Evolutionary conservation across 2,329 filamentous ascomycete genomes (phyloP), one percentile per base, ranked within the genome.

Genomic region (Fusarium sp.): DNA sequence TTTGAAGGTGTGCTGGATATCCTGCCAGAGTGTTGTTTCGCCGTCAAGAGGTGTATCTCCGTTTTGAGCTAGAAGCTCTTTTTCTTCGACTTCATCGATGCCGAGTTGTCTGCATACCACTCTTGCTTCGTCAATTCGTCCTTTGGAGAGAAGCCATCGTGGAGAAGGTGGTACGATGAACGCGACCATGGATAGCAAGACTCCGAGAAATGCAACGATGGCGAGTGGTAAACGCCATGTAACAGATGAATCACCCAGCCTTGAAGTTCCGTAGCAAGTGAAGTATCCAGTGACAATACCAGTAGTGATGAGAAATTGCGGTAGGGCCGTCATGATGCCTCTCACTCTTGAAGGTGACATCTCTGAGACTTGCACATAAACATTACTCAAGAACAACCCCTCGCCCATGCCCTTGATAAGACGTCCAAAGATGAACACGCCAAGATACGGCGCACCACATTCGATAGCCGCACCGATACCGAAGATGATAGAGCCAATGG

Each of bases 241-340:
- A 2, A 87, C 72, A 0, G 85, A 84, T 1, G 82, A 82, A 1
- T 73, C 54, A 0, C 66, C 63, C 2, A 88, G 78, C 1, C 78
- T 72, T 0, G 83, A 80, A 11, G 85, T 86, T 14, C 86, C 88
- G 66, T 90, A 90, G 71, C 87, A 89, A 9, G 83, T 85, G 72
- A 90, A 90, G 72, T 86, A 90, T 0, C 88, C 89, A 0, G 80
- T 66, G 3, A 85, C 83, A 1, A 90, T 73, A 0, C 87, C 88
- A 3, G 82, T 55, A 0, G 83, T 84, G 34, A 84, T 86, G 3
- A 84, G 66, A n/a, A 89, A 79, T 67, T 89, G 87, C 2, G 86
- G 85, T 1, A 84, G 74, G 0, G 87, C 84, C 0, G 85, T 84
- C 60, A 90, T 77, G 5, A 82, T 78, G 4, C 87, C 88, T 25